phyloP scores from a whole-genome alignment of 495 filamentous ascomycete genomes.

The Aspergillus haitiensis region DNA sequence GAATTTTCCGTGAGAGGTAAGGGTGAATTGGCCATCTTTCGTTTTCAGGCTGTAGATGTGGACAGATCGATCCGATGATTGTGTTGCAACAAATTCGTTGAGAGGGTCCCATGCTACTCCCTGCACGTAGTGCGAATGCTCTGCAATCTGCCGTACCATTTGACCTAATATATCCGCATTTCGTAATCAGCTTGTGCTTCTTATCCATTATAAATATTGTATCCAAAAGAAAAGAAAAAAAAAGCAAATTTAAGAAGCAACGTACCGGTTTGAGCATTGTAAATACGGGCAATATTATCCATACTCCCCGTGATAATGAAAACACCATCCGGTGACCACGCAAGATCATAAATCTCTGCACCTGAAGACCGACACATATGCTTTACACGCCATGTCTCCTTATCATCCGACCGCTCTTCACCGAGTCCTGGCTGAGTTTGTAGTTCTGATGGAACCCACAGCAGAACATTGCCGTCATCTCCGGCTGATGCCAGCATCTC shows the following conservation, averaged over 20 bases:
- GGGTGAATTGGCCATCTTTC: constrained; percentile 92
- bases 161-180: constrained; percentile 55
- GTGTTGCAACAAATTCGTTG: constrained; percentile 97
- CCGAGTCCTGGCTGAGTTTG: constrained; percentile 66
- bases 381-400: constrained; percentile 94
- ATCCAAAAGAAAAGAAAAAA: not conserved
- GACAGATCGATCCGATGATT: constrained; percentile 95
- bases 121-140: constrained; percentile 99
- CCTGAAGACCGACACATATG: constrained; percentile 94
- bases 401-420: constrained; percentile 84
- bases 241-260: constrained; percentile 11
- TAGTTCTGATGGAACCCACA: constrained; percentile 89
- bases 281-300: constrained; percentile 97
- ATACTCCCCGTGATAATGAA: constrained; percentile 99
- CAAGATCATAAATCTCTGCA: constrained; percentile 95
- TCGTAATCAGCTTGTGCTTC: not conserved
- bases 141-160: constrained; percentile 93
- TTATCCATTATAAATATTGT: too few relatives aligned
- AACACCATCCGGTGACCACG: constrained; percentile 94
- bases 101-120: constrained; percentile 98
- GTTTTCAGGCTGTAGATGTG: constrained; percentile 96
- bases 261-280: constrained; percentile 89
- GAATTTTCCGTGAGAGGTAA: constrained; percentile 73
- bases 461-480: constrained; percentile 93
- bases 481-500: constrained; percentile 93